phyloP scores from a whole-genome alignment of 1,284 basidiomycete species.

The Trichosporon sp. region DNA sequence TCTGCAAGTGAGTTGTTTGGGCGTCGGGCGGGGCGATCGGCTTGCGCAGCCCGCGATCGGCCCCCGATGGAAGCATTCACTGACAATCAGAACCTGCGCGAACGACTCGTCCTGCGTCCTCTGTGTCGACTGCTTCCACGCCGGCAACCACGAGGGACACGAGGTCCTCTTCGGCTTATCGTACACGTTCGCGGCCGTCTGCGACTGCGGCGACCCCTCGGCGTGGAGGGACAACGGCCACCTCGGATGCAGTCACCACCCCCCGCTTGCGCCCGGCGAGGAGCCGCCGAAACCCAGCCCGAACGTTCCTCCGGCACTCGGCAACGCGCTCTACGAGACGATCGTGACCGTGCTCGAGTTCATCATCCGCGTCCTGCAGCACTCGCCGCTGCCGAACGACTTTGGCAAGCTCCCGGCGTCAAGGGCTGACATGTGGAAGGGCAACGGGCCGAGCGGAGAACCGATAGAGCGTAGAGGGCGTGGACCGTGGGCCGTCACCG shows the following conservation, averaged over 20 bases:
- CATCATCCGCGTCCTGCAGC: conserved; percentile 76
- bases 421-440: conserved; percentile 55
- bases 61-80: background rate
- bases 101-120: conserved; percentile 82
- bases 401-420: conserved; percentile 57
- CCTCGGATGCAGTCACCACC: conserved; percentile 68
- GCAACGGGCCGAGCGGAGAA: conserved; percentile 28
- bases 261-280: conserved; percentile 42
- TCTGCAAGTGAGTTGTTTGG: conserved; percentile 89
- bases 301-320: conserved; percentile 56
- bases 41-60: background rate
- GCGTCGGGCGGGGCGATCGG: no score
- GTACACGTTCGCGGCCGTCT: conserved; percentile 83
- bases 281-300: conserved; percentile 30
- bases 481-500: conserved; percentile 75
- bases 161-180: conserved; percentile 87
- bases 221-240: conserved; percentile 63
- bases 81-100: conserved; percentile 68
- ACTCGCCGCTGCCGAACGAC: conserved; percentile 70
- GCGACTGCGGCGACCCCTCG: conserved; percentile 85
- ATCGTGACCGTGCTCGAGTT: conserved; percentile 77
- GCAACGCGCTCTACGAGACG: conserved; percentile 66
- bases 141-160: conserved; percentile 74
- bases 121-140: conserved; percentile 80
- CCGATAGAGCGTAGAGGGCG: conserved; percentile 46